A percentile compares a stretch with the other conserved stretches of the same genome.
phyloP scores from a whole-genome alignment of 2,329 filamentous ascomycete genomes.

The Claviceps sp. region DNA sequence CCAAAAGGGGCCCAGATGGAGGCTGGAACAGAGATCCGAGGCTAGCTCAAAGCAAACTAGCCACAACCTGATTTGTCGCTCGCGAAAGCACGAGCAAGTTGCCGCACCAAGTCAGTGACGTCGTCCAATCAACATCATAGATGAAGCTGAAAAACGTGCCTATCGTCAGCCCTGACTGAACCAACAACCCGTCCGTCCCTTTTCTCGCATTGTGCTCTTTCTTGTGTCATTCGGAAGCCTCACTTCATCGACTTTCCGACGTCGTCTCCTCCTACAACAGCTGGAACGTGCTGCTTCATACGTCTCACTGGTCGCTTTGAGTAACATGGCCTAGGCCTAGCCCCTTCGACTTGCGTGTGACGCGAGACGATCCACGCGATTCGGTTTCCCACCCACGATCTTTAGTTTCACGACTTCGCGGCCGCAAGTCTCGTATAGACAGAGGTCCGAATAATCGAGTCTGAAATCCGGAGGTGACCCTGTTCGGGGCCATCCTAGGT shows the following conservation, averaged over 20 bases:
- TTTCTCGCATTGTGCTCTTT: neutral
- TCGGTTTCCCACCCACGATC: constrained; percentile 1
- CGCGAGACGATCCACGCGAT: neutral
- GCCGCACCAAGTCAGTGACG: neutral
- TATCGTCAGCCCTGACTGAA: no score
- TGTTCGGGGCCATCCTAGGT: neutral
- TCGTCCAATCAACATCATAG: neutral
- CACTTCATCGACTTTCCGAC: no score
- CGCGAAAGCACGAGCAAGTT: neutral
- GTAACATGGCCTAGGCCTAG: neutral
- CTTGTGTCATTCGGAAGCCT: no score
- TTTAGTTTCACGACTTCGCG: neutral
- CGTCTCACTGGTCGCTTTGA: neutral
- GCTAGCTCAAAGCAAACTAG: no score
- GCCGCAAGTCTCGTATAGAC: neutral
- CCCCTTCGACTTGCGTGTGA: neutral
- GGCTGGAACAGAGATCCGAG: no score
- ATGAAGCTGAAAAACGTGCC: no score
- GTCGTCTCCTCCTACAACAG: no score
- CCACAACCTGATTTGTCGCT: no score
- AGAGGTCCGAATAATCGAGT: no score
- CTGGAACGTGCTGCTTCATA: neutral
- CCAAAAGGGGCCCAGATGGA: no score
- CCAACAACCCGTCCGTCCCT: neutral
- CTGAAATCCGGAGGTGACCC: no score